Conservation (phyloP, 2,329 filamentous ascomycete species). For the Thelonectria olida region DNA sequence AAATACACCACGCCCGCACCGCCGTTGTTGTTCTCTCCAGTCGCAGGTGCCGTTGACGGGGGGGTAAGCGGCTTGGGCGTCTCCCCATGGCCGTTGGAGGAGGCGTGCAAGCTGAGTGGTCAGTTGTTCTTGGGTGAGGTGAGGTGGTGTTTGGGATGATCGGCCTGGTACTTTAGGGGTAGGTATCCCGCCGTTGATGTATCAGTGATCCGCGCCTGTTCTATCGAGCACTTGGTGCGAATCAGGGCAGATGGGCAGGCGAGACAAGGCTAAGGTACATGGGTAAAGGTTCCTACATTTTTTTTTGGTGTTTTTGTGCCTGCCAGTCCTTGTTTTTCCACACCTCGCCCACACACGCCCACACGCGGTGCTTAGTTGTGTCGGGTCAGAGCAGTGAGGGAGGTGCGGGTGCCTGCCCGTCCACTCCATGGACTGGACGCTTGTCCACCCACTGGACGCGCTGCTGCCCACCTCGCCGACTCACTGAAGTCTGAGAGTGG, state of each 20-base stretch:
- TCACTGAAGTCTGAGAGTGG: no score
- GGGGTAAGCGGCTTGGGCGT: conserved; percentile 15
- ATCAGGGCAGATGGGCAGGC: conserved; percentile 1
- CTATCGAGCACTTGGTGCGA: no score
- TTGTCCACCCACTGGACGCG: background rate
- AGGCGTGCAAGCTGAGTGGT: conserved; percentile 20
- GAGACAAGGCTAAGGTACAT: conserved; percentile 17
- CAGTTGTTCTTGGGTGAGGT: no score
- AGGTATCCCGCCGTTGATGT: conserved; percentile 8
- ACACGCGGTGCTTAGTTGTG: background rate
- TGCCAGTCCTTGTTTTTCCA: background rate
- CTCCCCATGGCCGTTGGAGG: background rate
- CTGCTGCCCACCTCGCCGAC: conserved; percentile 9
- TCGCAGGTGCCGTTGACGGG: background rate
- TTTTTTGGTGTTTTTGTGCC: background rate
- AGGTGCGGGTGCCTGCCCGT: conserved; percentile 10
- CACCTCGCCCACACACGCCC: conserved; percentile 8
- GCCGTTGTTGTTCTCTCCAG: conserved; percentile 4
- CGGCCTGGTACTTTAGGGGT: conserved; percentile 8
- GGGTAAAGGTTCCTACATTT: conserved; percentile 14
- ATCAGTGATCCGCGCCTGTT: background rate
- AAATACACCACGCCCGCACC: background rate
- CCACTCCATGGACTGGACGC: background rate
- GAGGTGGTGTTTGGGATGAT: background rate
- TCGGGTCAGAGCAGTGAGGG: background rate